Evolutionary conservation across 306 rosid species (phyloP), one percentile per base, ranked within the genome.

Genomic region (Ochetophila trinervis): DNA sequence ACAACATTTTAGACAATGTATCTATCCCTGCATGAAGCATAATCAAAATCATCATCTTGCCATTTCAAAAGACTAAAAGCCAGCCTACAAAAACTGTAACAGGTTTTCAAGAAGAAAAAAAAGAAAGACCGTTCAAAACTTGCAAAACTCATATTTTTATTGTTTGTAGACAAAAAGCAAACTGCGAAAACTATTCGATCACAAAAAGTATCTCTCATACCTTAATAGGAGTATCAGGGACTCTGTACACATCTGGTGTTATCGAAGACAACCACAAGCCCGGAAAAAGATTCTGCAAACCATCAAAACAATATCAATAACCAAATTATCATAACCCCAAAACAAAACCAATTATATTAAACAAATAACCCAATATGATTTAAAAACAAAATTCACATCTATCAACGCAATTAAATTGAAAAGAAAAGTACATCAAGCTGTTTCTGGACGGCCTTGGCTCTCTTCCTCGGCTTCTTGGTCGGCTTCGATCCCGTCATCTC

Each of bases 211-310:
- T 27, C 32, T 27, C 32, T 27, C 32, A 27, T 21, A 83, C 85
- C 85, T 78, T 51, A 17, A 17, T 57, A 63, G 57, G 80, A 8
- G 78, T 14, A 21, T 78, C 76, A 24, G 70, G 49, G 61, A 80
- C 84, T 13, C 45, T 13, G 36, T 80, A 82, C 2, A 17, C 0
- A n/a, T 78, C 71, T 0, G 58, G 34, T 5, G 69, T 70, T 19
- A 75, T n/a, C 0, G 23, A 4, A 22, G 11, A 19, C 20, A 86
- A 57, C 49, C 36, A 53, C 47, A 65, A 7, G 13, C 81, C 84
- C 0, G 91, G 88, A 53, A 56, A 72, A 27, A 54, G 0, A 12
- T 0, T 36, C 88, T 86, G 76, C 64, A 83, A 82, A 72, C 65
- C 30, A 21, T 59, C 54, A 20, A 56, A 54, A 61, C 19, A 40